Conservation (phyloP, 768 basidiomycete species). For the Tricholoma bakamatsutake region DNA sequence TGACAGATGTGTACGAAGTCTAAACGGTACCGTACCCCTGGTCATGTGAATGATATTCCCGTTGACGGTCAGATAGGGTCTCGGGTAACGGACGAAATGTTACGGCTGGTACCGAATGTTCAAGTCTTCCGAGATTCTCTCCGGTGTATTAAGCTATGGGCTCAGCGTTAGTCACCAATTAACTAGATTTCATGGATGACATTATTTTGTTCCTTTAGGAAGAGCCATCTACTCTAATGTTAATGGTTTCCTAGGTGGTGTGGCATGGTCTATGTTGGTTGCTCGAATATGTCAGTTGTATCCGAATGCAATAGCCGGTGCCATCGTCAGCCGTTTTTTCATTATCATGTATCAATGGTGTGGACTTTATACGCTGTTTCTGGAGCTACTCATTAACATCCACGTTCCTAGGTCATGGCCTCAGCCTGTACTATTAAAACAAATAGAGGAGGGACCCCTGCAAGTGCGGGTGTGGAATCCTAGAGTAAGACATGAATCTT, state of each 20-base stretch:
- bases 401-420: slow-evolving; percentile 82
- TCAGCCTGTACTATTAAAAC: slow-evolving; percentile 93
- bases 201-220: slow-evolving; percentile 37
- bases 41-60: not conserved
- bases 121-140: slow-evolving; percentile 91
- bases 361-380: slow-evolving; percentile 18
- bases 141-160: slow-evolving; percentile 97
- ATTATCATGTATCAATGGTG: slow-evolving; percentile 98
- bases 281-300: slow-evolving; percentile 98
- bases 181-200: not conserved
- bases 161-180: slow-evolving; percentile 61
- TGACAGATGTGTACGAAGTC: slow-evolving; percentile 90
- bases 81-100: slow-evolving; percentile 91
- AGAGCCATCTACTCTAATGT: slow-evolving; percentile 98
- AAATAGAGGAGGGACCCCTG: slow-evolving; percentile 91
- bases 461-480: slow-evolving; percentile 98
- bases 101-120: slow-evolving; percentile 92
- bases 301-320: slow-evolving; percentile 89
- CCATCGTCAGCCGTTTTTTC: slow-evolving; percentile 96
- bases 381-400: slow-evolving; percentile 4
- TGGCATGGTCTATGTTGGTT: slow-evolving; percentile 98
- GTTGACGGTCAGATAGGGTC: slow-evolving; percentile 53
- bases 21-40: slow-evolving; percentile 57
- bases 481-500: slow-evolving; percentile 43
- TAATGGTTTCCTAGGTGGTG: slow-evolving; percentile 95